A percentile compares a stretch with the other conserved stretches of the same genome.
Evolutionary conservation across 108 stramenopile genomes (phyloP).

Genomic region (Fragilariopsis cylindrus): DNA sequence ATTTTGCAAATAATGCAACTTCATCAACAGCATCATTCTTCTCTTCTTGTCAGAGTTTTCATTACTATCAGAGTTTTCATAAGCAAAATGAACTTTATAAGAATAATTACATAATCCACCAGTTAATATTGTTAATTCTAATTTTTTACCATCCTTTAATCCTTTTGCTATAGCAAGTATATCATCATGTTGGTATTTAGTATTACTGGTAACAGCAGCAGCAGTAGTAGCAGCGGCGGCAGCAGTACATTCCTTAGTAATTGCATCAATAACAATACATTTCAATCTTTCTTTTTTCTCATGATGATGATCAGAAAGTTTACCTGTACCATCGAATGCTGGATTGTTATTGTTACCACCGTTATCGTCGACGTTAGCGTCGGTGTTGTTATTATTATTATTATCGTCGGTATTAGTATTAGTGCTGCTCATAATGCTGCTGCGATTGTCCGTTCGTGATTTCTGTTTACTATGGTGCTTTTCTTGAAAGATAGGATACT

Average conservation of each 20-base stretch:
- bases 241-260: neutral
- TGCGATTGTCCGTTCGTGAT: too few relatives aligned
- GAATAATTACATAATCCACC: conserved; percentile 22
- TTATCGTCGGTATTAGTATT: too few relatives aligned
- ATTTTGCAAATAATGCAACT: conserved; percentile 23
- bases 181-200: neutral
- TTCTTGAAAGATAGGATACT: too few relatives aligned
- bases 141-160: neutral
- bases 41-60: too few relatives aligned
- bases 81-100: conserved; percentile 15
- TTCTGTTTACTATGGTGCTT: too few relatives aligned
- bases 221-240: too few relatives aligned
- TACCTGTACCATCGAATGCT: too few relatives aligned
- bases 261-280: neutral
- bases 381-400: too few relatives aligned
- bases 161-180: neutral
- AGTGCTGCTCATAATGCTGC: too few relatives aligned
- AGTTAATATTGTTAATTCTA: conserved; percentile 10
- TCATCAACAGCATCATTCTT: neutral
- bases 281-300: neutral
- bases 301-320: too few relatives aligned
- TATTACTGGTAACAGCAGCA: neutral
- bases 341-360: too few relatives aligned
- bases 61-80: neutral
- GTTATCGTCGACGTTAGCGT: too few relatives aligned